phyloP scores from a whole-genome alignment of 2,329 filamentous ascomycete species.

The Fusarium agapanthi region DNA sequence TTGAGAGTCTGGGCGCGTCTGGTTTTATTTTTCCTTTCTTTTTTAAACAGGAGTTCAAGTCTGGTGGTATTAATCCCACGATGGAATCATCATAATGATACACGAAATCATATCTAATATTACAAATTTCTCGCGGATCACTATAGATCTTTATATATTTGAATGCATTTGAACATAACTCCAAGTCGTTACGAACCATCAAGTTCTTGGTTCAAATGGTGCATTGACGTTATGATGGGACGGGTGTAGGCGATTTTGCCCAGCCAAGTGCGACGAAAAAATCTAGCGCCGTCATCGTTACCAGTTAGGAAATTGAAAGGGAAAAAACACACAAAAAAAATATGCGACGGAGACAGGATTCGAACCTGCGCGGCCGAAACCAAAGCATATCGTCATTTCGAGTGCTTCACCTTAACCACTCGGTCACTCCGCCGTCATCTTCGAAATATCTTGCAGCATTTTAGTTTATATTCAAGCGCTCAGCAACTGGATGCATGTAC shows the following conservation, averaged over 20 bases:
- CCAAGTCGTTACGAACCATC: too few species aligned
- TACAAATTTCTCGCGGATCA: neutral
- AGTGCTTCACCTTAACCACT: slow-evolving; percentile 1
- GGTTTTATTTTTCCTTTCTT: accelerated
- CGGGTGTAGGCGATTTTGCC: neutral
- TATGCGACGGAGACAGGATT: neutral
- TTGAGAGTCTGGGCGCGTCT: neutral
- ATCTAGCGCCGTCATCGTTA: neutral
- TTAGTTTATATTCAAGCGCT: accelerated
- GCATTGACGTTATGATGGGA: neutral
- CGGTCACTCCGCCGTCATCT: neutral
- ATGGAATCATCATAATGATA: neutral
- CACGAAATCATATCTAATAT: neutral
- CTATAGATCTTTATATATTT: accelerated
- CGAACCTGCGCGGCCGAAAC: neutral
- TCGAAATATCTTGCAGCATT: accelerated
- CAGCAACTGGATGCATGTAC: accelerated
- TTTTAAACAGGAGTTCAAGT: neutral
- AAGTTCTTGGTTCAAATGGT: neutral
- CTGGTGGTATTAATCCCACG: neutral
- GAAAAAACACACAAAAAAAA: accelerated
- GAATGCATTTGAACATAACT: neutral
- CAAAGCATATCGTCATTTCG: neutral
- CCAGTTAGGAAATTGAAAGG: accelerated
- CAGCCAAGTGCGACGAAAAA: neutral